Evolutionary conservation across 2,329 filamentous ascomycete species (phyloP).

Genomic region (Trichoderma koningii): DNA sequence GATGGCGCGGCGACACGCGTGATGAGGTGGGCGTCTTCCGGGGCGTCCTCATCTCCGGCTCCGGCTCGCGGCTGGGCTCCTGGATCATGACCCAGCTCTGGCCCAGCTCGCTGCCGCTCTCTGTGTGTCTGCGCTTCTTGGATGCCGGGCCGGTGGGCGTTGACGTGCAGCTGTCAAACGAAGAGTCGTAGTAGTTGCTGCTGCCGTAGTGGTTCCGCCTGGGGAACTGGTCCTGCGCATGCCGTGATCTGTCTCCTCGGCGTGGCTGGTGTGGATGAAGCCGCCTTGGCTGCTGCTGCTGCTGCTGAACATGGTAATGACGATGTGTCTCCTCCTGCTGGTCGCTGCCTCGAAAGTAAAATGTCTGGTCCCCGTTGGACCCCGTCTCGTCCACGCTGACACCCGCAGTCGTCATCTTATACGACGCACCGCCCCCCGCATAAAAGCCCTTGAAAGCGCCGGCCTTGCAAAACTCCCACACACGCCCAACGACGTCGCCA

Average conservation of each 20-base stretch:
- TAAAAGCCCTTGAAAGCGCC: conserved; percentile 81
- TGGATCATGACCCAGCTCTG: conserved; percentile 73
- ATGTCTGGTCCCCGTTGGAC: conserved; percentile 31
- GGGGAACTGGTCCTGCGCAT: conserved; percentile 1
- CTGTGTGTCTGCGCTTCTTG: conserved; percentile 61
- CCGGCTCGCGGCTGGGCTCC: conserved; percentile 37
- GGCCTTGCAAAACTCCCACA: conserved; percentile 78
- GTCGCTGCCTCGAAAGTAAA: conserved; percentile 39
- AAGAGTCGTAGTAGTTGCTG: conserved; percentile 33
- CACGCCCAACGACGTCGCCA: conserved; percentile 70
- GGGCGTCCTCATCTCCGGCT: conserved; percentile 33
- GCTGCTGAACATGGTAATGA: too few species aligned
- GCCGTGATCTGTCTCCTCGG: conserved; percentile 10
- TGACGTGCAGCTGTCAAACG: conserved; percentile 40
- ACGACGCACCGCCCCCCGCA: conserved; percentile 77
- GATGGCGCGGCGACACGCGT: conserved; percentile 36
- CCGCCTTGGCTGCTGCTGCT: too few species aligned
- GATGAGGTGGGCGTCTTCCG: conserved; percentile 34
- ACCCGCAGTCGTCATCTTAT: conserved; percentile 52
- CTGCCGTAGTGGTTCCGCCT: conserved; percentile 1
- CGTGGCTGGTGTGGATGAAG: neutral
- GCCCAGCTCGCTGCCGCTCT: conserved; percentile 57
- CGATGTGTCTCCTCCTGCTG: neutral
- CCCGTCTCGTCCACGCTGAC: conserved; percentile 31
- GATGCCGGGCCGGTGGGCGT: conserved; percentile 50